Percentiles rank a stretch among this genome's conserved stretches.
These are phyloP conservation scores for Sporothrix dimorphospora DNA, from an alignment of 2,329 filamentous ascomycete species.

Conservation along the genomic window DNA sequence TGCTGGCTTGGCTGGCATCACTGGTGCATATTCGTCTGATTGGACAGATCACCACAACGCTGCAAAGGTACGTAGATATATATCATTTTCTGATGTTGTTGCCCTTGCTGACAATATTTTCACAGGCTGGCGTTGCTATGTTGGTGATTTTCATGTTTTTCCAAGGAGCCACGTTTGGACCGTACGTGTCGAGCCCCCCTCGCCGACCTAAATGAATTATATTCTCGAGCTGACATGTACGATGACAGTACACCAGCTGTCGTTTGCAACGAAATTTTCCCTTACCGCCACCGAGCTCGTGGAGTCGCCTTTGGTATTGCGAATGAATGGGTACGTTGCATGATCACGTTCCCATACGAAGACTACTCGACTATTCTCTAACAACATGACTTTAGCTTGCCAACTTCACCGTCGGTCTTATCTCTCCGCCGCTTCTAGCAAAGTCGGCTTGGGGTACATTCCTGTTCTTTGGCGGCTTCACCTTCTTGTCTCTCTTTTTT, in stretches of 20 bases:
- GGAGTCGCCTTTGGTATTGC: conserved; percentile 17
- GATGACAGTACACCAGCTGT: neutral
- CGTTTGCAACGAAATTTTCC: conserved; percentile 15
- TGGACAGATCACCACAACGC: neutral
- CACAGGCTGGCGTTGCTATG: conserved; percentile 1
- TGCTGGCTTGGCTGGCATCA: neutral
- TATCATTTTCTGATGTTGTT: too few relatives aligned
- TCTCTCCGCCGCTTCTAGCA: neutral
- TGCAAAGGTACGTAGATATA: neutral
- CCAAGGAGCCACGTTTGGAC: conserved; percentile 11
- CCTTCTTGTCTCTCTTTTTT: conserved; percentile 2
- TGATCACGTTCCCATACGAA: too few relatives aligned
- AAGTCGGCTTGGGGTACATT: neutral
- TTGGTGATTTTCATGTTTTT: conserved; percentile 17
- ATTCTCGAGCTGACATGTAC: too few relatives aligned
- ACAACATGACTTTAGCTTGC: neutral
- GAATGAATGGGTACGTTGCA: neutral
- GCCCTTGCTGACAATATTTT: too few relatives aligned
- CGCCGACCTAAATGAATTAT: too few relatives aligned
- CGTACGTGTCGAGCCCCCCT: neutral
- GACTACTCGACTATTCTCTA: too few relatives aligned
- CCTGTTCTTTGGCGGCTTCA: neutral
- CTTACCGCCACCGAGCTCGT: neutral
- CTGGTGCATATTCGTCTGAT: neutral
- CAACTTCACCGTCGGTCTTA: conserved; percentile 11